Evolutionary conservation across 2,329 filamentous ascomycete genomes (phyloP), one percentile per base, ranked within the genome.

Genomic region (Cryphonectria carpinicola): DNA sequence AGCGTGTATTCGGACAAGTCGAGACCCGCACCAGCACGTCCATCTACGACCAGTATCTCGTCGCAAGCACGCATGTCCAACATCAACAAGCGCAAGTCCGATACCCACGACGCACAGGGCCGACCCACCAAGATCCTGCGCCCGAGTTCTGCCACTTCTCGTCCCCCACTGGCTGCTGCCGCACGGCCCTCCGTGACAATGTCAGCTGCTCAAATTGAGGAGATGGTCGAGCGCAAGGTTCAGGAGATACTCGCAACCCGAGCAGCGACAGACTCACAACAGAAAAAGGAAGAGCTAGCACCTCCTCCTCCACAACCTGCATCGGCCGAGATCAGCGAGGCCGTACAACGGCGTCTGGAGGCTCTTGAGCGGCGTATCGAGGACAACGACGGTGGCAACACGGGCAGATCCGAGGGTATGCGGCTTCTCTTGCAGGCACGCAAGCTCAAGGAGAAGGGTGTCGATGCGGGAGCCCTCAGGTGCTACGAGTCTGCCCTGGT

Each of bases 151-250:
- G 22, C 66, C 46, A 60, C 72, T 73, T 70, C 66, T 76, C 80
- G 61, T 74, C 76, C 74, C 60, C 76, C 68, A 74, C 67, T 64
- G 63, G 70, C 69, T 43, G 71, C 73, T 41, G 28, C 17, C 41
- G 74, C 67, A 73, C 76, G 73, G 73, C 81, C 74, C 74, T 76
- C 73, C 73, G 76, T 80, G 74, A 86, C 83, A 79, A 85, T 93
- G 11, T 92, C 90, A 0, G 88, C 90, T 25, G 91, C 90, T 17
- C 91, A 90, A 67, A 97, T 98, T 72, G 95, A 98, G 79, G 93
- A 94, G 54, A 90, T 98, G 82, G 94, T 98, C 1, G 93, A 97
- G 80, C 93, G 92, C 76, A 97, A 97, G 77, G 93, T 98, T 0
- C 91, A 92, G 71, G 94, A 97, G 81, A 94, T 96, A 49, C 84